phyloP scores from a whole-genome alignment of 345 rosid species.

The Arabidopsis arenosa region DNA sequence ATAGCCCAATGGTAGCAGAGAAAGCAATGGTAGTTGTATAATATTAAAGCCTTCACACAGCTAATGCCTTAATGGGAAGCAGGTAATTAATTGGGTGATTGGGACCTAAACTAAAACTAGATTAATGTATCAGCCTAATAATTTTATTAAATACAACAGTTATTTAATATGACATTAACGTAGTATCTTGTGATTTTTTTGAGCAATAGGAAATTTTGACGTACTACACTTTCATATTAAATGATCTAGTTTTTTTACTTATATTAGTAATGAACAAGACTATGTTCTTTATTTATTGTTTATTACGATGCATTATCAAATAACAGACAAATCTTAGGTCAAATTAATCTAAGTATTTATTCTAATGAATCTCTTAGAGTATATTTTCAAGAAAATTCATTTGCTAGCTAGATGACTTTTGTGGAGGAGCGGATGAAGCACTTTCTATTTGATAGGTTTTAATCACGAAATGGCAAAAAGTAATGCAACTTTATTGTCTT shows the following conservation, averaged over 20 bases:
- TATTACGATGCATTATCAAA: background rate
- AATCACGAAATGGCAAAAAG: conserved; percentile 1
- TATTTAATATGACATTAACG: background rate
- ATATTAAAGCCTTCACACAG: background rate
- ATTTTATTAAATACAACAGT: background rate
- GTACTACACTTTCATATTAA: background rate
- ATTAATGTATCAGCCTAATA: background rate
- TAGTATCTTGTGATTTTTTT: background rate
- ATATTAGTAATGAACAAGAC: background rate
- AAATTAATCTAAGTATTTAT: background rate
- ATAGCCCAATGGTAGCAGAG: background rate
- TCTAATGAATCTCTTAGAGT: background rate
- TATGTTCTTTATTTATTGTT: background rate
- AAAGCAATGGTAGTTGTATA: conserved; percentile 2
- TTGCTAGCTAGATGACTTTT: background rate
- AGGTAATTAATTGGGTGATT: background rate
- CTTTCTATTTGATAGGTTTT: conserved; percentile 3
- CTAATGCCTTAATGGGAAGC: background rate
- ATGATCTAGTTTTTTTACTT: too few relatives aligned
- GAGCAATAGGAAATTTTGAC: background rate
- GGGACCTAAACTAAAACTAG: background rate
- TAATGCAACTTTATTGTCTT: background rate
- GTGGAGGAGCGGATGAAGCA: conserved; percentile 33
- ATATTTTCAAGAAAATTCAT: background rate
- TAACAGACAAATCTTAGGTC: background rate